Percentiles rank a stretch among this genome's conserved stretches.
phyloP scores from a whole-genome alignment of 2,329 filamentous ascomycete genomes.

The Phialocephala sp. region DNA sequence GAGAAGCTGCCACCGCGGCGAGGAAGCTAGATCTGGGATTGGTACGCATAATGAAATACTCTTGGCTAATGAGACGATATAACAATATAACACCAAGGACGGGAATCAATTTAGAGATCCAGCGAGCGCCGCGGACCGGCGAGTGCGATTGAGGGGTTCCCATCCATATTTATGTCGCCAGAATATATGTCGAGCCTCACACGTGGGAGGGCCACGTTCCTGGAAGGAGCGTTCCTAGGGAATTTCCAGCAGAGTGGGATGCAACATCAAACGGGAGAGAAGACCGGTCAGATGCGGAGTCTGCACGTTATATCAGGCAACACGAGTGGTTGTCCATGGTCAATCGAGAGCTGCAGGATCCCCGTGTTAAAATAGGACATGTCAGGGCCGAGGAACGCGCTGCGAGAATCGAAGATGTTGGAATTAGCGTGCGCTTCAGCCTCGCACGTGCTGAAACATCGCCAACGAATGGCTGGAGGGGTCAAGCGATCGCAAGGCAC shows the following conservation, averaged over 20 bases:
- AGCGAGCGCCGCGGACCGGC: slow-evolving; percentile 20
- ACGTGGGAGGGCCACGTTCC: slow-evolving; percentile 19
- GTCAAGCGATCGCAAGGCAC: background rate
- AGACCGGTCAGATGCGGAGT: background rate
- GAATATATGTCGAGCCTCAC: slow-evolving; percentile 24
- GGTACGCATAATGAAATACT: slow-evolving; percentile 31
- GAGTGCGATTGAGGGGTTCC: slow-evolving; percentile 19
- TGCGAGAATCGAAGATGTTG: background rate
- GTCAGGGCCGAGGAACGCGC: background rate
- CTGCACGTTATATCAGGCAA: slow-evolving; percentile 1
- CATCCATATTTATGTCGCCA: slow-evolving; percentile 36
- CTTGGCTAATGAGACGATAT: slow-evolving; percentile 25
- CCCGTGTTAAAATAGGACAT: slow-evolving; percentile 4
- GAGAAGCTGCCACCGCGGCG: slow-evolving; percentile 31
- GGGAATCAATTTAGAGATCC: slow-evolving; percentile 29
- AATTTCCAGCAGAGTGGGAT: slow-evolving; percentile 21
- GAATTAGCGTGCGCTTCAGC: background rate
- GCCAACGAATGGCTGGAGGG: slow-evolving; percentile 23
- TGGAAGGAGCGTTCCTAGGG: slow-evolving; percentile 12
- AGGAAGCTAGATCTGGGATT: slow-evolving; percentile 30
- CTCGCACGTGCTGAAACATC: slow-evolving; percentile 21
- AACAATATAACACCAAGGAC: slow-evolving; percentile 28
- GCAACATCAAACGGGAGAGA: slow-evolving; percentile 8
- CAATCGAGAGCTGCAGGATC: slow-evolving; percentile 1
- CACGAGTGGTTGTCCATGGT: slow-evolving; percentile 6